Evolutionary conservation across 2,329 filamentous ascomycete species (phyloP).

Genomic region (Fonsecaea monophora): DNA sequence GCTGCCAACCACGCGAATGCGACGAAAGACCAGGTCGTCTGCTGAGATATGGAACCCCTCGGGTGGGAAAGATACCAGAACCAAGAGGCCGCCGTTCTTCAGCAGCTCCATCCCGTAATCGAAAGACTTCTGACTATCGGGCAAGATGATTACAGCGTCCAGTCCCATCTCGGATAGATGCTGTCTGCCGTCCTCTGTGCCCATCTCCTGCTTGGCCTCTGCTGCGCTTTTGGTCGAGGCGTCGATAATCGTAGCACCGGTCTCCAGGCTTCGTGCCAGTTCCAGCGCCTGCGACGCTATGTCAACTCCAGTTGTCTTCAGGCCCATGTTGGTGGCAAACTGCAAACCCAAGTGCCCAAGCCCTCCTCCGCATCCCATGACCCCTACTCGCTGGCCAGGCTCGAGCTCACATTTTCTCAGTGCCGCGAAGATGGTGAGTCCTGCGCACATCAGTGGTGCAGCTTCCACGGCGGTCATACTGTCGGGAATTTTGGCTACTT

Average conservation of each 20-base stretch:
- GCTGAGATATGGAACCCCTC: slow-evolving; percentile 23
- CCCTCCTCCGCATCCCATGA: slow-evolving; percentile 75
- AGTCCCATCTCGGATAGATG: slow-evolving; percentile 50
- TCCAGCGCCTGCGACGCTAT: slow-evolving; percentile 67
- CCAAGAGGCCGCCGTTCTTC: slow-evolving; percentile 44
- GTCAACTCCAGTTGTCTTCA: slow-evolving; percentile 64
- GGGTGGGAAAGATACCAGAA: slow-evolving; percentile 43
- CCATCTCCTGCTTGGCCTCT: slow-evolving; percentile 42
- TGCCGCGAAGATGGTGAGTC: slow-evolving; percentile 33
- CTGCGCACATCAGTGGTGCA: slow-evolving; percentile 37
- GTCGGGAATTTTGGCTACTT: slow-evolving; percentile 40
- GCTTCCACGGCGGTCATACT: slow-evolving; percentile 24
- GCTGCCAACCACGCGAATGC: slow-evolving; percentile 58
- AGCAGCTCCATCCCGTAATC: slow-evolving; percentile 43
- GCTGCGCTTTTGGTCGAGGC: slow-evolving; percentile 45
- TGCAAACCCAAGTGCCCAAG: slow-evolving; percentile 79
- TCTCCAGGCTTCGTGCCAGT: slow-evolving; percentile 68
- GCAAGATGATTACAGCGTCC: slow-evolving; percentile 53
- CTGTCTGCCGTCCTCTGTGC: slow-evolving; percentile 26
- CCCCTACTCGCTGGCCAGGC: slow-evolving; percentile 60
- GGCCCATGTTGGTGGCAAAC: slow-evolving; percentile 77
- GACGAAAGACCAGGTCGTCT: slow-evolving; percentile 42
- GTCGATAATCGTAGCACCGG: slow-evolving; percentile 54
- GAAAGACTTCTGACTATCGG: slow-evolving; percentile 49
- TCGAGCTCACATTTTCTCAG: slow-evolving; percentile 26